Evolutionary conservation across 1,139 yeast genomes (phyloP).

Genomic region (Yamadazyma membranifaciens): DNA sequence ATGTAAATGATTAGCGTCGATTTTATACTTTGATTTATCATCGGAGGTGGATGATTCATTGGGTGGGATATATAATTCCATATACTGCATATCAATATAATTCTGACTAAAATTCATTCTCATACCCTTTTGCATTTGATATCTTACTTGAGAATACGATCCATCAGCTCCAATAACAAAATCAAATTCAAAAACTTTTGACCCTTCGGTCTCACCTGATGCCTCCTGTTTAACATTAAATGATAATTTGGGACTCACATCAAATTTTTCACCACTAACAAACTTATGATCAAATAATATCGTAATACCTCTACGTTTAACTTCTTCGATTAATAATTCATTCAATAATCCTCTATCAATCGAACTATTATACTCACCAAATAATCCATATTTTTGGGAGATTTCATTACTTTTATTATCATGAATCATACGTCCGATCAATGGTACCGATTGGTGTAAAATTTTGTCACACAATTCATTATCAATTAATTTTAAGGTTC

Average conservation of each 20-base stretch:
- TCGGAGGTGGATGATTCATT: slow-evolving; percentile 30
- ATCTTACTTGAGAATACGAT: slow-evolving; percentile 71
- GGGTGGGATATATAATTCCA: slow-evolving; percentile 76
- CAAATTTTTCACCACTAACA: slow-evolving; percentile 27
- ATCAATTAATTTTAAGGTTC: slow-evolving; percentile 65
- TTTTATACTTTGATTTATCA: slow-evolving; percentile 30
- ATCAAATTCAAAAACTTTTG: slow-evolving; percentile 41
- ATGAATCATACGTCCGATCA: slow-evolving; percentile 91
- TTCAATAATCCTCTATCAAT: slow-evolving; percentile 76
- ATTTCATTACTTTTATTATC: slow-evolving; percentile 61
- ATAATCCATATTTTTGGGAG: slow-evolving; percentile 76
- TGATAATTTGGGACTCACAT: slow-evolving; percentile 22
- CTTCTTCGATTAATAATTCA: slow-evolving; percentile 64
- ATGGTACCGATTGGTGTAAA: slow-evolving; percentile 67
- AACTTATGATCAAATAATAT: slow-evolving; percentile 62
- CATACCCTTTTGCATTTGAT: slow-evolving; percentile 62
- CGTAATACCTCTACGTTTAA: slow-evolving; percentile 38
- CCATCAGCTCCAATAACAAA: slow-evolving; percentile 86
- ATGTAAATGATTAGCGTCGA: slow-evolving; percentile 79
- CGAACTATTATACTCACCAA: slow-evolving; percentile 83
- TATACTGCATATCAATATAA: slow-evolving; percentile 80
- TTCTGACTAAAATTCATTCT: slow-evolving; percentile 74
- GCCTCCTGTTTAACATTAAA: slow-evolving; percentile 17
- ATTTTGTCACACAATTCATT: slow-evolving; percentile 54
- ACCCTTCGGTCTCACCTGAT: slow-evolving; percentile 3